Evolutionary conservation across 2,329 filamentous ascomycete species (phyloP).

Genomic region (Colletotrichum caudatum): DNA sequence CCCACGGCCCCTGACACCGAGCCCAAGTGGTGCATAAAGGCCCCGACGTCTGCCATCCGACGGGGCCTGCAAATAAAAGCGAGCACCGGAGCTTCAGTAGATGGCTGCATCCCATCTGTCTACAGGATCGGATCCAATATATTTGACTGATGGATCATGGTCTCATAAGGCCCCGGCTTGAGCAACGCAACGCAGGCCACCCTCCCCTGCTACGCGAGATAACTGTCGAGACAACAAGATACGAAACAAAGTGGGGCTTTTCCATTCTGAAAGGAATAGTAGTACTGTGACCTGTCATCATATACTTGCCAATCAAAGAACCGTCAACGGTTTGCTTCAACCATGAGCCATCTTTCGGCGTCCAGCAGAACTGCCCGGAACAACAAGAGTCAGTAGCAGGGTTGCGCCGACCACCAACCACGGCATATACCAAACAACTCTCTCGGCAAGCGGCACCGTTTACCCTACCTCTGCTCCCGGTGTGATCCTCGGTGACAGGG

Average conservation of each 20-base stretch:
- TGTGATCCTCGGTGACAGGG: constrained; percentile 8
- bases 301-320: not conserved
- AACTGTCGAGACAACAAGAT: constrained; percentile 24
- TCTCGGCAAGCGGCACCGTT: constrained; percentile 13
- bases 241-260: not conserved
- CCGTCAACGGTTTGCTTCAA: not conserved
- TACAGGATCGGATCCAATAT: constrained; percentile 21
- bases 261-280: not conserved
- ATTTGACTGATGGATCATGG: constrained; percentile 30
- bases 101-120: constrained; percentile 17
- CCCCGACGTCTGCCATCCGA: constrained; percentile 17
- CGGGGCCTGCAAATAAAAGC: constrained; percentile 20
- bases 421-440: constrained; percentile 25
- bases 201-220: constrained; percentile 30
- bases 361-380: not conserved
- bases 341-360: not conserved
- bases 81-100: constrained; percentile 9
- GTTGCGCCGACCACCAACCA: not conserved
- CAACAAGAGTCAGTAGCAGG: not conserved
- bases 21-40: constrained; percentile 32
- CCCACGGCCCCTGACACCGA: constrained; percentile 26
- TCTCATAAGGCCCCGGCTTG: constrained; percentile 32
- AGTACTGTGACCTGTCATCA: constrained; percentile 17
- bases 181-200: constrained; percentile 24
- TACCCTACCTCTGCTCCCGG: constrained; percentile 2